Base-by-base conservation (phyloP, 805 yeast genomes). In the Komagataella phaffii region DNA sequence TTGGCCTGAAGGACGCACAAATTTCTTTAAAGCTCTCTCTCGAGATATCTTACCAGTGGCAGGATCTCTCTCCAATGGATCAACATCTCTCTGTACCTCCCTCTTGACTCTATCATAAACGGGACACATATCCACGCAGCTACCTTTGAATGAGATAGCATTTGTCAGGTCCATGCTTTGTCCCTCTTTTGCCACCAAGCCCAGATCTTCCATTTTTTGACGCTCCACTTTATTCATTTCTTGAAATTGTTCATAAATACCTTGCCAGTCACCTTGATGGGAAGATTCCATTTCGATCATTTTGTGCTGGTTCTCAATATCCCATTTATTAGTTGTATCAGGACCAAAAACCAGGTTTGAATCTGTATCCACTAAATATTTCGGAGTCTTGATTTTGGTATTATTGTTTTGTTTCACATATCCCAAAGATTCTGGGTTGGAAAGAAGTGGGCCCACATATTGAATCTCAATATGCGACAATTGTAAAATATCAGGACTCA, bases 1-100 rank as follows among this genome's bases (percentile, higher is more conserved):
- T 58, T 93, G 96, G 6, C 98, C 99, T 0, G 98, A 97, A 0
- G 99, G 97, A 58, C 99, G 74, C 19, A 95, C 85, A 62, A 93
- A 93, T 1, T 96, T 95, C 66, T 93, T 93, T 6, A 93, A 77
- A 0, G 97, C 96, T 47, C 72, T 69, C 0, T 61, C 60, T 24
- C 77, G 64, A 0, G 87, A 74, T 5, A 88, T 83, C 55, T 69
- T 74, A 3, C 79, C 79, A 2, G 79, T 72, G 0, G 69, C 68
- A 2, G 81, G 77, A 54, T 84, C 88, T 56, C 74, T 82, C 66
- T 93, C 99, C 58, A 83, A 74, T 7, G 76, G 72, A 53, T 86
- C 83, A 44, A 89, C 93, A 58, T 90, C 90, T 59, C 89, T 88
- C 63, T 93, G 96, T 52, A 83, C 79, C 2, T 85, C 77, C 67